Percentiles rank a stretch among this genome's conserved stretches.
Conservation (phyloP, 768 basidiomycete species). For the Glaciozyma antarctica region DNA sequence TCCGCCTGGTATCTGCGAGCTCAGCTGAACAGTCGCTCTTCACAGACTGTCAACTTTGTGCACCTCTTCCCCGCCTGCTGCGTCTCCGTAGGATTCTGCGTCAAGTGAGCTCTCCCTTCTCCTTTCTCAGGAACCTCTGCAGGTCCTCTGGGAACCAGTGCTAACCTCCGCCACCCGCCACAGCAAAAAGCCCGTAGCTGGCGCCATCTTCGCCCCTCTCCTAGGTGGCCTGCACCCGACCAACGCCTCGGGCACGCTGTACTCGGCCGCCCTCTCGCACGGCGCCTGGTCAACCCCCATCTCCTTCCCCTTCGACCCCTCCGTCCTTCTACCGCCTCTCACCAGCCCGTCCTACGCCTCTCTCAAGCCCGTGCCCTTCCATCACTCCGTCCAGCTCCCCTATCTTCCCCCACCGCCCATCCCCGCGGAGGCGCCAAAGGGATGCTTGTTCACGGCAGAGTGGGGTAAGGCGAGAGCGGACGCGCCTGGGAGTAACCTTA, state of each 20-base stretch:
- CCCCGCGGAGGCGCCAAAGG: constrained; percentile 29
- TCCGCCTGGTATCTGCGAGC: no score
- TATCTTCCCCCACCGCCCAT: constrained; percentile 25
- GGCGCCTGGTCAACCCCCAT: constrained; percentile 33
- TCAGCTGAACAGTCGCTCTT: background rate
- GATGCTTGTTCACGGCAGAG: constrained; percentile 32
- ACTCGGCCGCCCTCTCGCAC: constrained; percentile 23
- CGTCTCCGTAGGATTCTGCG: constrained; percentile 32
- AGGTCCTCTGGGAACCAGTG: background rate
- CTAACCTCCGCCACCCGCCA: background rate
- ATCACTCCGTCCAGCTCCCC: constrained; percentile 29
- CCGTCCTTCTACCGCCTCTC: constrained; percentile 3
- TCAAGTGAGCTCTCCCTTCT: constrained; percentile 20
- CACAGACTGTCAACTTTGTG: constrained; percentile 34
- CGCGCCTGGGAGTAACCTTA: constrained; percentile 20
- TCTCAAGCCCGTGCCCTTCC: constrained; percentile 1
- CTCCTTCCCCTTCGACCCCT: constrained; percentile 21
- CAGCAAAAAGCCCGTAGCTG: constrained; percentile 32
- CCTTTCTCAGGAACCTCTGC: background rate
- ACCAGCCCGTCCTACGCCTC: background rate
- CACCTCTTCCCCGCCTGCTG: constrained; percentile 34
- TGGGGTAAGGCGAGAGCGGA: constrained; percentile 34
- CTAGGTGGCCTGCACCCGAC: constrained; percentile 29
- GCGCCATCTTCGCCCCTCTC: constrained; percentile 32
- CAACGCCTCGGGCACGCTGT: constrained; percentile 29